Evolutionary conservation across 257 asterid genomes (phyloP).

Genomic region (Plantago elongata): DNA sequence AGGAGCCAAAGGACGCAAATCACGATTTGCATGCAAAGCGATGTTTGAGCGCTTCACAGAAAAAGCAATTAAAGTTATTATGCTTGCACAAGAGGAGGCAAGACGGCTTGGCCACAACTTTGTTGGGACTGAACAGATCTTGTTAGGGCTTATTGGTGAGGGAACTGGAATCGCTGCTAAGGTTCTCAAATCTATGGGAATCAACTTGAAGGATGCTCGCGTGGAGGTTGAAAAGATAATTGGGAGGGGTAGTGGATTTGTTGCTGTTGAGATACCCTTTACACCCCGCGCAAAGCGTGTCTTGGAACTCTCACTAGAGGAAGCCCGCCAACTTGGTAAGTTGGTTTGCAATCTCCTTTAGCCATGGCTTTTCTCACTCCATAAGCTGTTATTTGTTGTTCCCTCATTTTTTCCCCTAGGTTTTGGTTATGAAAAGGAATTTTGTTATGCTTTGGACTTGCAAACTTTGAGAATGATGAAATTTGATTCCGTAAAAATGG

Average conservation of each 20-base stretch:
- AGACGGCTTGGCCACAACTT: constrained; percentile 94
- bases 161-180: constrained; percentile 99
- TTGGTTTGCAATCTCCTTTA: constrained; percentile 4
- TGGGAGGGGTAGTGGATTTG: constrained; percentile 98
- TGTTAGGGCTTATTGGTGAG: constrained; percentile 94
- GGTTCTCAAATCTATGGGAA: constrained; percentile 96
- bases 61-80: constrained; percentile 90
- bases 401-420: background rate
- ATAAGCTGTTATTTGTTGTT: background rate
- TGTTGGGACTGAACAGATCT: constrained; percentile 95
- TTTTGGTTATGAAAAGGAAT: background rate
- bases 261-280: constrained; percentile 96
- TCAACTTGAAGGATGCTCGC: constrained; percentile 95
- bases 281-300: constrained; percentile 99
- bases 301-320: constrained; percentile 90
- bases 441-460: background rate
- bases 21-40: constrained; percentile 59
- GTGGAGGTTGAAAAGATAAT: constrained; percentile 97
- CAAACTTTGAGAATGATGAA: constrained; percentile 8
- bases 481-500: constrained; percentile 1
- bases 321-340: constrained; percentile 97
- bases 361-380: background rate
- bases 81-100: constrained; percentile 99
- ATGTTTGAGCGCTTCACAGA: constrained; percentile 99
- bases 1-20: constrained; percentile 25